Conservation (phyloP, 805 yeast species). For the Cyberlindnera petersonii region DNA sequence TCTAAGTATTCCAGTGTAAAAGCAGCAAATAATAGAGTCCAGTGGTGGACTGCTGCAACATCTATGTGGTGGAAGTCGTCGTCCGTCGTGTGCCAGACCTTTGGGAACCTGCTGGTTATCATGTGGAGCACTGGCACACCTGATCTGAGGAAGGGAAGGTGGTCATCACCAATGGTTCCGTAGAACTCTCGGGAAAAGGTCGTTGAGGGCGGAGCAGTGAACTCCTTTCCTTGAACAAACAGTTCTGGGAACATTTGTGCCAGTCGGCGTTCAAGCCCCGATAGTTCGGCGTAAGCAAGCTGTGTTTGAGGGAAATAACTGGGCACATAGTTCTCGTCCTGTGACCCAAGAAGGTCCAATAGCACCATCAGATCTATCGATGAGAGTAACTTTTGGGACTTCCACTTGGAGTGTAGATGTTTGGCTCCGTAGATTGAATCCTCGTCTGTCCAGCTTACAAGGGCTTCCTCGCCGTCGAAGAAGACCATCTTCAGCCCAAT, state of each 20-base stretch:
- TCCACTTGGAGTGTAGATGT: slow-evolving; percentile 42
- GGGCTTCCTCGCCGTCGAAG: slow-evolving; percentile 62
- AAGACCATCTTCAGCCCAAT: slow-evolving; percentile 47
- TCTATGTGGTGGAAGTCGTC: slow-evolving; percentile 45
- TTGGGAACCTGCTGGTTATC: slow-evolving; percentile 51
- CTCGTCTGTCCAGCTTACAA: slow-evolving; percentile 44
- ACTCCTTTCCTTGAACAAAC: slow-evolving; percentile 2
- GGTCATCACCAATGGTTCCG: slow-evolving; percentile 45
- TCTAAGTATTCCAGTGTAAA: slow-evolving; percentile 35
- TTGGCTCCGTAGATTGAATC: slow-evolving; percentile 58
- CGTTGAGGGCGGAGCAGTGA: slow-evolving; percentile 18
- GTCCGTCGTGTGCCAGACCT: slow-evolving; percentile 46
- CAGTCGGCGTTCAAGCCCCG: slow-evolving; percentile 31
- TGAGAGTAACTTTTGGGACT: slow-evolving; percentile 23
- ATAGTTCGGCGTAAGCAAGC: slow-evolving; percentile 34
- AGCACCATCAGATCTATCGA: slow-evolving; percentile 44
- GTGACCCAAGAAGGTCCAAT: slow-evolving; percentile 47
- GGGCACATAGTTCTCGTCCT: slow-evolving; percentile 26
- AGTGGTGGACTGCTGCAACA: slow-evolving; percentile 37
- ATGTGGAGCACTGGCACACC: slow-evolving; percentile 50
- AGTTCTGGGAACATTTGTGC: slow-evolving; percentile 9
- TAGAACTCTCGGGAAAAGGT: slow-evolving; percentile 12
- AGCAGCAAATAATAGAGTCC: slow-evolving; percentile 41
- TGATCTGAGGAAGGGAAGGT: slow-evolving; percentile 43
- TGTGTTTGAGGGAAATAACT: slow-evolving; percentile 44